Evolutionary conservation across 208 protist species (phyloP).

Genomic region (Angomonas deanei): DNA sequence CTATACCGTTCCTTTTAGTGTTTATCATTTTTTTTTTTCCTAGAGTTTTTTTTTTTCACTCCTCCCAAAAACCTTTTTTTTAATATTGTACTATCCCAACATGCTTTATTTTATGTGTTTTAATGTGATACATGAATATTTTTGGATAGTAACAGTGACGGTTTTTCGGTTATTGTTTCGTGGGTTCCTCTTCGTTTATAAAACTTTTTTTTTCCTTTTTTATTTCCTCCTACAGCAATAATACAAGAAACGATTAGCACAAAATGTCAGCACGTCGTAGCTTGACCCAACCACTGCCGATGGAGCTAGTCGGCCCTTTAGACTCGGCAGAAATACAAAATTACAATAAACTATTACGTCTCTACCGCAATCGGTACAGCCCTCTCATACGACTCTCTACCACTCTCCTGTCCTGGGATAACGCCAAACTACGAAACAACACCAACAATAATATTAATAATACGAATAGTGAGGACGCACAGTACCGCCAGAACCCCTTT

Average conservation of each 20-base stretch:
- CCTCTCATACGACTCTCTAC: conserved; percentile 52
- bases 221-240: background rate
- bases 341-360: conserved; percentile 34
- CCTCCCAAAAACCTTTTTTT: no score
- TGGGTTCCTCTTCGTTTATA: conserved; percentile 5
- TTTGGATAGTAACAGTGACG: background rate
- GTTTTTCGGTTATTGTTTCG: background rate
- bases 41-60: conserved; percentile 1
- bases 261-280: background rate
- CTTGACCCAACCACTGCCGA: conserved; percentile 15
- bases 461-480: background rate
- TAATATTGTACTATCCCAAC: no score
- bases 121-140: background rate
- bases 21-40: conserved; percentile 12
- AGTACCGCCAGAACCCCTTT: conserved; percentile 11
- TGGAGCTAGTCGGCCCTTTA: conserved; percentile 57
- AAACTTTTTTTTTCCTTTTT: no score
- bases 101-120: background rate
- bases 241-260: background rate
- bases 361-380: conserved; percentile 58
- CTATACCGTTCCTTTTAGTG: background rate
- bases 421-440: conserved; percentile 17
- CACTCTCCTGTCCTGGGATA: conserved; percentile 29
- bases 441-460: background rate
- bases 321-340: conserved; percentile 23